phyloP scores from a whole-genome alignment of 805 yeast genomes.

The Myxozyma neotropica region DNA sequence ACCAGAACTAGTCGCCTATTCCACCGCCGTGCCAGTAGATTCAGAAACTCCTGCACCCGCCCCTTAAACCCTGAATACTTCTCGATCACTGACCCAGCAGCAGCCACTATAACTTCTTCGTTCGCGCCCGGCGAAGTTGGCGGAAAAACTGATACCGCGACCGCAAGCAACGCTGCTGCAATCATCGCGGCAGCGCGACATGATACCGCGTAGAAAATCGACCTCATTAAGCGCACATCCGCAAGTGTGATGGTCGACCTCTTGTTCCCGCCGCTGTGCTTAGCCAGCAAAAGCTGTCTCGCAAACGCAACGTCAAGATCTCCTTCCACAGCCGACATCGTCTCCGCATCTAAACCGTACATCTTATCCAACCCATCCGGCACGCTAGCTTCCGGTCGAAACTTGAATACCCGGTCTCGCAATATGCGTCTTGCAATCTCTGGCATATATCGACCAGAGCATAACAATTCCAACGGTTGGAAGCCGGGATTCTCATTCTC shows the following conservation, averaged over 20 bases:
- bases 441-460: conserved; percentile 87
- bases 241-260: conserved; percentile 18
- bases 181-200: conserved; percentile 42
- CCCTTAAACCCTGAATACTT: conserved; percentile 39
- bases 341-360: conserved; percentile 36
- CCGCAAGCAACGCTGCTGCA: conserved; percentile 37
- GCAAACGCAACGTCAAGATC: conserved; percentile 34
- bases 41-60: conserved; percentile 39
- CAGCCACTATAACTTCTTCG: conserved; percentile 38
- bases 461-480: conserved; percentile 85
- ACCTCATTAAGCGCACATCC: conserved; percentile 36
- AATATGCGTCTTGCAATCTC: conserved; percentile 75
- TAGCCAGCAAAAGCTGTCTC: conserved; percentile 30
- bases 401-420: conserved; percentile 60
- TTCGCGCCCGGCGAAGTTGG: conserved; percentile 23
- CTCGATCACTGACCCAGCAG: conserved; percentile 42
- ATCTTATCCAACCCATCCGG: conserved; percentile 37
- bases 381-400: conserved; percentile 8
- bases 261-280: conserved; percentile 17
- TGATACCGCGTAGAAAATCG: conserved; percentile 39
- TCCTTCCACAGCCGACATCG: conserved; percentile 39
- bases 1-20: conserved; percentile 16
- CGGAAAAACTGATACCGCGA: conserved; percentile 37
- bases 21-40: conserved; percentile 24
- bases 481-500: conserved; percentile 69